Evolutionary conservation across 1,284 basidiomycete species (phyloP).

Genomic region (Cutaneotrichosporon cutaneum): DNA sequence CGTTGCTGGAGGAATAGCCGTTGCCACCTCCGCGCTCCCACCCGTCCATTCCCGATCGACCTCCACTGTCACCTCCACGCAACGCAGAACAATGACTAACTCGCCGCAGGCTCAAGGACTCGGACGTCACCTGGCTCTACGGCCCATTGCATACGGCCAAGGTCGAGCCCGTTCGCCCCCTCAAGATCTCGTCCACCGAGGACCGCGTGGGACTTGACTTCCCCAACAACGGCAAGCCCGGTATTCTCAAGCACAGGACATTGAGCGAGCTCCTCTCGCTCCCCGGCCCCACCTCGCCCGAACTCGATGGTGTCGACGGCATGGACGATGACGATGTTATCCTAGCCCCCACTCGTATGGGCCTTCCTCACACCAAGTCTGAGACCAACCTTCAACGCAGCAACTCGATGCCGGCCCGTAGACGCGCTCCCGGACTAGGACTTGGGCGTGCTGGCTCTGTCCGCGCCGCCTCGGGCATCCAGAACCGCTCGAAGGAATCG

Average conservation of each 20-base stretch:
- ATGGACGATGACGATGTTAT: neutral
- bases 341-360: constrained; percentile 18
- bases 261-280: constrained; percentile 79
- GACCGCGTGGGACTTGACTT: constrained; percentile 58
- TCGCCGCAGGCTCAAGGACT: constrained; percentile 87
- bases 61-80: neutral
- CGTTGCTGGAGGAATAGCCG: constrained; percentile 14
- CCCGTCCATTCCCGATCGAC: constrained; percentile 3
- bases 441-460: constrained; percentile 8
- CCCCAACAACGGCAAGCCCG: constrained; percentile 64
- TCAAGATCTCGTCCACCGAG: constrained; percentile 57
- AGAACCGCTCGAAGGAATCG: constrained; percentile 12
- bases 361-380: constrained; percentile 68
- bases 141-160: constrained; percentile 87
- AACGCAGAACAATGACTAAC: constrained; percentile 15
- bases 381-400: constrained; percentile 66
- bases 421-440: constrained; percentile 4
- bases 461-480: neutral
- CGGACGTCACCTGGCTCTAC: constrained; percentile 98
- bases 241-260: constrained; percentile 90
- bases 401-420: constrained; percentile 29
- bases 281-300: constrained; percentile 58
- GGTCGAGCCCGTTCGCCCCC: constrained; percentile 64
- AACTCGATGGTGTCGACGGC: constrained; percentile 49
- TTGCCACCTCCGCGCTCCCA: constrained; percentile 5